Evolutionary conservation across 208 protist species (phyloP).

Genomic region (Strigomonas galati): DNA sequence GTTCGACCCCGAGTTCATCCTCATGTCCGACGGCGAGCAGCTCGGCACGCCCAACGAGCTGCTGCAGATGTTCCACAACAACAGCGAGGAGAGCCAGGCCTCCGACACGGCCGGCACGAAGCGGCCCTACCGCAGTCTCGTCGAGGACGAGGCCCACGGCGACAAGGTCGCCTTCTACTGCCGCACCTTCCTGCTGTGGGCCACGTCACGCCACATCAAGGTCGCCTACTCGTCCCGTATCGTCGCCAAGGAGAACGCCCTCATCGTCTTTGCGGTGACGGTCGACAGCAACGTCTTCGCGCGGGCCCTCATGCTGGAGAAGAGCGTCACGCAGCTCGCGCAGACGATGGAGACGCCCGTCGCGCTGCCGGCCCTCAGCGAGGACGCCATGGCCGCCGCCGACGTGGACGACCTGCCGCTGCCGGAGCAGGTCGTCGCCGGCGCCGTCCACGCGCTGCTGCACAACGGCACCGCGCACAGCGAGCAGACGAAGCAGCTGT

Average conservation of each 20-base stretch:
- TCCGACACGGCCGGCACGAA: conserved; percentile 20
- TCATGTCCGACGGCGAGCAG: conserved; percentile 89
- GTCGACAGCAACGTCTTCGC: conserved; percentile 61
- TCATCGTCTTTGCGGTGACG: conserved; percentile 78
- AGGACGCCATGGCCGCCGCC: conserved; percentile 31
- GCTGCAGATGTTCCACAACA: conserved; percentile 58
- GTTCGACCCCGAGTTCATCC: conserved; percentile 84
- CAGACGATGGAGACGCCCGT: conserved; percentile 20
- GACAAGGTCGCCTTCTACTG: conserved; percentile 60
- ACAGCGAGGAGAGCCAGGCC: conserved; percentile 16
- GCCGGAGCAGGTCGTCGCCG: conserved; percentile 59
- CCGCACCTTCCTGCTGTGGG: conserved; percentile 79
- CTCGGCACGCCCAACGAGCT: conserved; percentile 47
- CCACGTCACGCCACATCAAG: conserved; percentile 58
- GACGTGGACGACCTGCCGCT: conserved; percentile 45
- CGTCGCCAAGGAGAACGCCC: conserved; percentile 74
- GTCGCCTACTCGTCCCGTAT: conserved; percentile 85
- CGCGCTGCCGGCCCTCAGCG: conserved; percentile 28
- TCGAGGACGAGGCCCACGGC: conserved; percentile 64
- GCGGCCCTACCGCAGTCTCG: conserved; percentile 62
- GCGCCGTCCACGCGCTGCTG: conserved; percentile 56
- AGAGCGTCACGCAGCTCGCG: conserved; percentile 37
- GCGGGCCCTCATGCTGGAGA: conserved; percentile 49
- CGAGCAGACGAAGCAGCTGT: conserved; percentile 45
- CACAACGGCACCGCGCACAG: conserved; percentile 18